Percentiles rank a stretch among this genome's conserved stretches.
Conservation (phyloP, 306 rosid species). For the Alnus glutinosa region DNA sequence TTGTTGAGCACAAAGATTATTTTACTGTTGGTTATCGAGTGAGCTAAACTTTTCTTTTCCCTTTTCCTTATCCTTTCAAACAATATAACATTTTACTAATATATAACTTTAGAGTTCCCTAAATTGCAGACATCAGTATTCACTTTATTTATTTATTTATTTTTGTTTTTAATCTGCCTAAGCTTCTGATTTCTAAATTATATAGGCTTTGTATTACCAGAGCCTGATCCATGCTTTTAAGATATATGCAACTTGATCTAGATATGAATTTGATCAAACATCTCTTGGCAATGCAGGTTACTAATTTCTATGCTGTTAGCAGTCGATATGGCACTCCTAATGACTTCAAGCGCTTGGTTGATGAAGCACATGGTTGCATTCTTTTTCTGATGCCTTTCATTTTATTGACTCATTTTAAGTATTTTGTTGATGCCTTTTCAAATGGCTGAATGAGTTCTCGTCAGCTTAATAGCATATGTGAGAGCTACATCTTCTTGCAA, state of each 20-base stretch:
- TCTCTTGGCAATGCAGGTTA: conserved; percentile 61
- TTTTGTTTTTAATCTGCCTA: conserved; percentile 1
- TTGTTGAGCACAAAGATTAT: conserved; percentile 92
- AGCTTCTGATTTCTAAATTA: conserved; percentile 10
- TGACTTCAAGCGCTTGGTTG: conserved; percentile 94
- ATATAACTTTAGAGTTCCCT: conserved; percentile 19
- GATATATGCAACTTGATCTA: conserved; percentile 11
- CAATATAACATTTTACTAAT: conserved; percentile 8
- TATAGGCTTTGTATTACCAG: neutral
- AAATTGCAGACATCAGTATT: conserved; percentile 11
- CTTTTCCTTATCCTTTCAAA: conserved; percentile 14
- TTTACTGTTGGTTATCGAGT: conserved; percentile 95
- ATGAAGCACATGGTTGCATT: conserved; percentile 88
- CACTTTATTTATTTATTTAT: neutral
- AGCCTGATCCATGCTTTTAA: neutral
- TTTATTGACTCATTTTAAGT: neutral
- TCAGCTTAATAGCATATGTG: conserved; percentile 18
- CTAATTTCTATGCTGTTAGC: conserved; percentile 85
- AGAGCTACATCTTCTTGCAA: conserved; percentile 14
- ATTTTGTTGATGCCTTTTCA: conserved; percentile 8
- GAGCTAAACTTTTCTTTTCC: conserved; percentile 36
- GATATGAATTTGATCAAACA: conserved; percentile 25
- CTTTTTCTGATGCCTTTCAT: conserved; percentile 20
- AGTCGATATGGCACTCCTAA: conserved; percentile 97
- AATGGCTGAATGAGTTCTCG: conserved; percentile 14